Evolutionary conservation across 2,329 filamentous ascomycete species (phyloP), one percentile per base, ranked within the genome.

Genomic region (Emmonsia crescens): DNA sequence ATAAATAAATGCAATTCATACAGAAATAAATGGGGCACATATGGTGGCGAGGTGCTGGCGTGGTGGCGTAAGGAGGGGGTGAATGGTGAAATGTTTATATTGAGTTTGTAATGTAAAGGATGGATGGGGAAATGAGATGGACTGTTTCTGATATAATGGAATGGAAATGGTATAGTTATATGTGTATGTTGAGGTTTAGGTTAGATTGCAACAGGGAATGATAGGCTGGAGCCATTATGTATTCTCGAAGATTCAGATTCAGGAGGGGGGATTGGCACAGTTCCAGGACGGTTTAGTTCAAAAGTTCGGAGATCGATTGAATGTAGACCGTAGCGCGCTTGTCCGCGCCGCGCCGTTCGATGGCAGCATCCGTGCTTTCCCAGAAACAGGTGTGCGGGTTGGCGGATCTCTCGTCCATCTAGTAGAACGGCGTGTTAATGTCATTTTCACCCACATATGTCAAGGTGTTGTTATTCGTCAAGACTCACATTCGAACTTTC

Each of bases 401-500:
- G 63, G 68, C 59, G 68, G 65, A 64, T 76, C 74, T 69, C 66
- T 68, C 40, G 72, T 73, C 75, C 73, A 76, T 62, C 73, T 75
- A 60, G 1, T 52, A 42, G 55, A 42, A 66, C 44, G 65, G 64
- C 60, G 33, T 16, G 9, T 55, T 21, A 55, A 16, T 5, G 31
- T 8, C 10, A 24, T 27, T 14, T 38, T 55, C n/a, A n/a, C 19
- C 19, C 21, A 6, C 42, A 21, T 29, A 24, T 51, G 24, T 51
- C n/a, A 29, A 14, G n/a, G n/a, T 10, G 10, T 40, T n/a, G 42
- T 33, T 16, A 14, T 2, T 40, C 24, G 29, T 19, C 19, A 57
- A 31, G 42, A 79, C 89, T 80, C 79, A 96, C 88, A 99, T 91
- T 76, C 88, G 87, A 65, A 97, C 87, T 71, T 83, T 86, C 60